These are phyloP conservation scores for Chaetomium globosum DNA, from an alignment of 2,329 filamentous ascomycete species.

Conservation along the genomic window DNA sequence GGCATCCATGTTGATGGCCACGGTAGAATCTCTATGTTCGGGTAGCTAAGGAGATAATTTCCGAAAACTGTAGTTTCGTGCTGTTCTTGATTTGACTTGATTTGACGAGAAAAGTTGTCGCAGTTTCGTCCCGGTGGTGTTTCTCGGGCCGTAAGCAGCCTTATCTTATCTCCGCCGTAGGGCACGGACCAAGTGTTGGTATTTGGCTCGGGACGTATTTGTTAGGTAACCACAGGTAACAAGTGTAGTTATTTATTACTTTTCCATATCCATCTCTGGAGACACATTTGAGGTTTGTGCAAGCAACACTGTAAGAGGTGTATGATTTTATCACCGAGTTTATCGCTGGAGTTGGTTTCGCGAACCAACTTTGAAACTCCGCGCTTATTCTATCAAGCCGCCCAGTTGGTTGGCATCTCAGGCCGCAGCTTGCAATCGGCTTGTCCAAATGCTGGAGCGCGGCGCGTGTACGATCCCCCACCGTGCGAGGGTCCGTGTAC, in stretches of 20 bases:
- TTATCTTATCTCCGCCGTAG: neutral
- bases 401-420: neutral
- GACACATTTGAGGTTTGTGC: neutral
- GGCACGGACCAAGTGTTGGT: neutral
- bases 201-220: neutral
- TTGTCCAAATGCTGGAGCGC: conserved; percentile 1
- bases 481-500: neutral
- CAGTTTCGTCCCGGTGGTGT: neutral
- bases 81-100: neutral
- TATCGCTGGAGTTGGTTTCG: too few relatives aligned
- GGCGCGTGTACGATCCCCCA: conserved; percentile 10
- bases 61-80: neutral
- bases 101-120: neutral
- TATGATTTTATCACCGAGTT: neutral
- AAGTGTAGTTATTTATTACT: too few relatives aligned
- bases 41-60: neutral
- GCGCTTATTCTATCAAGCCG: neutral
- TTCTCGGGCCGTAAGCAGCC: neutral
- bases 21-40: neutral
- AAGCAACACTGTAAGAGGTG: neutral
- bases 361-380: neutral
- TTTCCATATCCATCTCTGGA: too few relatives aligned
- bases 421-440: conserved; percentile 12
- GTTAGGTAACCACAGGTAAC: too few relatives aligned
- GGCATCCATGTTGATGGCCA: conserved; percentile 39